Evolutionary conservation across 805 yeast genomes (phyloP), one percentile per base, ranked within the genome.

Genomic region (Saturnispora ahearnii): DNA sequence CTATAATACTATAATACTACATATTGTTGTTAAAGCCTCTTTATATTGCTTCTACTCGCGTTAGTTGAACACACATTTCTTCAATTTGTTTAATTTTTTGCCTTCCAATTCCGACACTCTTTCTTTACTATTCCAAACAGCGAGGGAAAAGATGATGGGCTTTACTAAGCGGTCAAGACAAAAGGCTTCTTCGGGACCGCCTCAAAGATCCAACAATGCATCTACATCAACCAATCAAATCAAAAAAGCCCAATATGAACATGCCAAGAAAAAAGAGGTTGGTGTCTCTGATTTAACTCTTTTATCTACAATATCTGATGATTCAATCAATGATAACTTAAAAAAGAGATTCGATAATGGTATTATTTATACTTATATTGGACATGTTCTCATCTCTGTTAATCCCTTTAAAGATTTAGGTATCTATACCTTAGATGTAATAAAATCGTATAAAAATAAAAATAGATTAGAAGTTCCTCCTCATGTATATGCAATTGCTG

Each of bases 401-500:
- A 93, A 93, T 61, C 99, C 99, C 2, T 93, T 93, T 71, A 81
- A 89, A 56, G 99, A 93, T 65, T 72, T 93, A 61, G 99, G 99
- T 2, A 93, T 93, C 47, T 93, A 93, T 68, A 88, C 97, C 7
- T 85, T 80, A 45, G 82, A 80, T 22, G 81, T 82, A 2, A 71
- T 91, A 55, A 78, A 79, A 51, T 73, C 84, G 18, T 93, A 93
- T 63, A 81, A 82, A 65, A 96, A 96, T 54, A 89, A 90, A 66
- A 93, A 93, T 67, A 76, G 99, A 60, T 73, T 93, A 52, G 99
- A 93, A 69, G 96, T 86, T 29, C 95, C 98, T 15, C 99, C 99
- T 3, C 99, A 93, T 68, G 99, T 93, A 30, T 93, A 84, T 68
- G 96, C 98, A 48, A 89, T 93, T 60, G 99, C 99, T 10, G 99